Evolutionary conservation across 2,329 filamentous ascomycete species (phyloP), one percentile per base, ranked within the genome.

Genomic region (Colletotrichum cuscutae): DNA sequence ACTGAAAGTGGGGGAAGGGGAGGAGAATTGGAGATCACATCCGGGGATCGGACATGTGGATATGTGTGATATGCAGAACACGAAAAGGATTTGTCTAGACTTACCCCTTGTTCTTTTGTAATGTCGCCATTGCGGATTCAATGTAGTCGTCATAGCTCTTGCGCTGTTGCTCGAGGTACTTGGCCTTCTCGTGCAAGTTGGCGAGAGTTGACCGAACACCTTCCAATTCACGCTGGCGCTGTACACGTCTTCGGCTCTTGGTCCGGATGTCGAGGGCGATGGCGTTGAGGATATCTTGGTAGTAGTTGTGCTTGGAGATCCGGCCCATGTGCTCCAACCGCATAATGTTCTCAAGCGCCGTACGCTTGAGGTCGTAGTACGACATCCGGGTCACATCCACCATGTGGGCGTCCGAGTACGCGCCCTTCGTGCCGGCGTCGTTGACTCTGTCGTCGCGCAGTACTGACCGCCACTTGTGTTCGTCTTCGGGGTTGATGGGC

Each of bases 101-200:
- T 81, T 88, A 92, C 90, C 93, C 95, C 84, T 98, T 98, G 83
- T 98, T 97, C 84, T 94, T 98, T 82, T 98, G 97, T 71, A 99
- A 87, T 5, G 97, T 99, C 73, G 95, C 89, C 94, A 99, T 98
- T 61, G 97, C 96, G 82, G 98, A 95, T 85, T 99, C 97, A 79
- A 99, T 98, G 84, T 99, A 99, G 84, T 99, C 95, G 81, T 99
- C 98, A 85, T 99, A 99, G 76, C 93, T 97, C 87, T 98, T 98
- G 73, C 97, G 90, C 84, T 99, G 97, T 77, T 95, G 93, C 80
- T 99, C 97, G 11, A 99, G 89, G 83, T 97, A 99, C 76, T 91
- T 90, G 49, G 96, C 95, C 85, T 99, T 97, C 77, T 95, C 91
- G 82, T 94, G 92, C 74, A 97, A 84, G 76, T 95, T 94, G 56